phyloP scores from a whole-genome alignment of 2,329 filamentous ascomycete species.

The Atkinsonella hypoxylon region DNA sequence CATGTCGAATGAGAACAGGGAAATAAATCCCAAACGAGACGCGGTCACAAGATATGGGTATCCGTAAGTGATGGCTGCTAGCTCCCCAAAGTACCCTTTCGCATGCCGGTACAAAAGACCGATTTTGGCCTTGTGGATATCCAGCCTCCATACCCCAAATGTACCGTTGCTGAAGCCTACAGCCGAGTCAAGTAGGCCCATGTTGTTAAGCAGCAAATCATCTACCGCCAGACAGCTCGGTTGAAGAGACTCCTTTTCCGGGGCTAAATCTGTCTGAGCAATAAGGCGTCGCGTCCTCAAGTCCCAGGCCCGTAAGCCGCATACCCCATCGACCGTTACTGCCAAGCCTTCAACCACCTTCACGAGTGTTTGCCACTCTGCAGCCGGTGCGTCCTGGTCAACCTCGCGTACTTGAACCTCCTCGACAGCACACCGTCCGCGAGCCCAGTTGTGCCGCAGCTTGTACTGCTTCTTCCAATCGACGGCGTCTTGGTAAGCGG shows the following conservation, averaged over 20 bases:
- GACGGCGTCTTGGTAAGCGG: constrained; percentile 25
- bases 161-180: constrained; percentile 62
- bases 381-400: constrained; percentile 19
- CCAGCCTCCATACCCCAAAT: constrained; percentile 57
- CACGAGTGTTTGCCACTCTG: constrained; percentile 50
- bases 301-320: constrained; percentile 70
- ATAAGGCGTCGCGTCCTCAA: constrained; percentile 51
- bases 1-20: constrained; percentile 56
- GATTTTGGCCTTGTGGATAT: constrained; percentile 32
- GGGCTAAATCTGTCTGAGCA: constrained; percentile 31
- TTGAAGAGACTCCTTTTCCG: constrained; percentile 12
- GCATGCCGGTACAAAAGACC: constrained; percentile 43
- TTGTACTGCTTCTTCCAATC: constrained; percentile 88
- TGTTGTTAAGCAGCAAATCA: constrained; percentile 28
- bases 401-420: constrained; percentile 50
- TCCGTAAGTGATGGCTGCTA: constrained; percentile 59
- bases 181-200: constrained; percentile 43
- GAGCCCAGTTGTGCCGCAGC: constrained; percentile 81
- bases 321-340: constrained; percentile 58
- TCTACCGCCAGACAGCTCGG: constrained; percentile 60
- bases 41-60: constrained; percentile 71
- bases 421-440: constrained; percentile 66
- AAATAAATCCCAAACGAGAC: constrained; percentile 60
- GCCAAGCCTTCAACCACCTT: constrained; percentile 67
- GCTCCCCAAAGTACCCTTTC: constrained; percentile 48